Conservation (phyloP, 2,329 filamentous ascomycete genomes). For the Diaporthe citri region DNA sequence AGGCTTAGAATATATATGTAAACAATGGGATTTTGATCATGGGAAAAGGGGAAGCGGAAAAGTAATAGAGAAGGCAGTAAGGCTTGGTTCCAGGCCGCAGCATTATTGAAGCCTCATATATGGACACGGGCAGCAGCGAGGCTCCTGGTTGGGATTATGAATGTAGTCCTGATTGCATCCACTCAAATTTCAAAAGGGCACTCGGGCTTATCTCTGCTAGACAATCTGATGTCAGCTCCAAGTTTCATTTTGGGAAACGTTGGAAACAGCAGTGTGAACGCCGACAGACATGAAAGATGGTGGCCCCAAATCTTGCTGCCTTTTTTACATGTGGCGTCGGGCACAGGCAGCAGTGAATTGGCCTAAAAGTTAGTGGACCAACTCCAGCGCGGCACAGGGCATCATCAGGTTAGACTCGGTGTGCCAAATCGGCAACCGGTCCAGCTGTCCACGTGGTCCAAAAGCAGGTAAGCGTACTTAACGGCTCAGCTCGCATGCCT, state of each 20-base stretch:
- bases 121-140: background rate
- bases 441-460: background rate
- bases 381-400: background rate
- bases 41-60: no score
- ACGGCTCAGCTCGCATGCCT: background rate
- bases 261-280: background rate
- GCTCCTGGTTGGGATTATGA: background rate
- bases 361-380: background rate
- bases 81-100: no score
- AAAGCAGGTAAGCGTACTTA: background rate
- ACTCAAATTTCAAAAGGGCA: no score
- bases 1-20: no score
- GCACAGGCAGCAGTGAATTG: background rate
- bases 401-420: conserved; percentile 6
- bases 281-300: background rate
- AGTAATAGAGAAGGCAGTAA: no score
- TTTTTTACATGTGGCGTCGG: background rate
- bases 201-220: background rate
- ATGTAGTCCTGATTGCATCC: background rate
- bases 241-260: background rate
- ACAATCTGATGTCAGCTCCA: background rate
- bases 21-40: no score
- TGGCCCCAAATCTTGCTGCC: background rate
- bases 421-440: conserved; percentile 3
- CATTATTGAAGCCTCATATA: background rate